A percentile compares a stretch with the other conserved stretches of the same genome.
phyloP scores from a whole-genome alignment of 192 early-diverging fungal genomes.

The Linnemannia zychae region DNA sequence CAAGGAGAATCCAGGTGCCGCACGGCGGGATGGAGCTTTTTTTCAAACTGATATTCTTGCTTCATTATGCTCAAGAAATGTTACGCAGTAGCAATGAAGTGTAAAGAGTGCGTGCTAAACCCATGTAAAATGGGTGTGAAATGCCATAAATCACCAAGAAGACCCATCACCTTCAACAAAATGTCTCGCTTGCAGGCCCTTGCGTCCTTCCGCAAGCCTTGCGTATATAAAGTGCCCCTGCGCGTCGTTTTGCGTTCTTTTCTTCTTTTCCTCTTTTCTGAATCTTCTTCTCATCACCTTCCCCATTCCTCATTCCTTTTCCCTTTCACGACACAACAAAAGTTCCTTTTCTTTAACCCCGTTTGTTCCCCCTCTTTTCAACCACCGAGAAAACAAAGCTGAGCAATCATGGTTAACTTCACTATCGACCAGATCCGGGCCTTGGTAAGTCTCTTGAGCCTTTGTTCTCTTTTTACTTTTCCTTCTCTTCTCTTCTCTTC shows the following conservation, averaged over 20 bases:
- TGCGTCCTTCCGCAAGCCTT: neutral
- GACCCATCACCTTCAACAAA: too few relatives aligned
- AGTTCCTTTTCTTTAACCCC: neutral
- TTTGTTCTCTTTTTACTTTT: neutral
- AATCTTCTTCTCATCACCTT: slow-evolving; percentile 23
- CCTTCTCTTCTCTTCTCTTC: neutral
- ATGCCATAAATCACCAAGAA: too few relatives aligned
- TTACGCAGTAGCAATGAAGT: neutral
- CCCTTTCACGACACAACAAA: slow-evolving; percentile 19
- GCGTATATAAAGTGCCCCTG: slow-evolving; percentile 17
- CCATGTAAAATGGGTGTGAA: too few relatives aligned
- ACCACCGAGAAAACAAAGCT: slow-evolving; percentile 33
- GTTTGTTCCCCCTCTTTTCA: slow-evolving; percentile 17
- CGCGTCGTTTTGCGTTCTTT: neutral
- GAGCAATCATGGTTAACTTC: slow-evolving; percentile 59
- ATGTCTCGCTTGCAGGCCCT: too few relatives aligned
- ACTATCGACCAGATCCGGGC: slow-evolving; percentile 59
- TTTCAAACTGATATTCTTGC: neutral
- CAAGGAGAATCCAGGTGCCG: neutral
- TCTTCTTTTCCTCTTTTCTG: slow-evolving; percentile 13
- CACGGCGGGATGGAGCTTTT: neutral
- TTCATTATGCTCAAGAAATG: neutral
- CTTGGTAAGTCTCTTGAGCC: slow-evolving; percentile 47
- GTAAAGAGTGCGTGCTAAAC: too few relatives aligned
- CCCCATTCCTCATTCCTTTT: slow-evolving; percentile 17